Evolutionary conservation across 1,284 basidiomycete species (phyloP).

Genomic region (Hymenochaete sp.): DNA sequence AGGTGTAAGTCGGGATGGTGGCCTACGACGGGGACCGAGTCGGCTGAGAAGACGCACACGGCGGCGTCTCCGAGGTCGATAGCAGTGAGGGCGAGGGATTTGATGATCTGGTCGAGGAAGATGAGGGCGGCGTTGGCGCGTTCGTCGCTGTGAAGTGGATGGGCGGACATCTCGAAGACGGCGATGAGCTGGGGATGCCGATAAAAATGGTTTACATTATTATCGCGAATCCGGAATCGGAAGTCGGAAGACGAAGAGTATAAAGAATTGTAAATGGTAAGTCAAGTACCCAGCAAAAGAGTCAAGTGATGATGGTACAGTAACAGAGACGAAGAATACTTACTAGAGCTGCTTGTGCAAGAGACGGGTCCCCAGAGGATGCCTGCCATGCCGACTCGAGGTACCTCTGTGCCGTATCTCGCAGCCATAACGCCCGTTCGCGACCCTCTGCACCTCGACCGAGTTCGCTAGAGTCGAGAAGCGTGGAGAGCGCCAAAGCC

Average conservation of each 20-base stretch:
- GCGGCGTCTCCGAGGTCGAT: conserved; percentile 49
- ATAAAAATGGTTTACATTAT: conserved; percentile 7
- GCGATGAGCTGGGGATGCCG: conserved; percentile 47
- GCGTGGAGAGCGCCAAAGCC: conserved; percentile 57
- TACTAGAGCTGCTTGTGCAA: conserved; percentile 70
- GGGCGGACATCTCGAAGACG: conserved; percentile 64
- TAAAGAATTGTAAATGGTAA: too few relatives aligned
- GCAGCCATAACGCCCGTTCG: conserved; percentile 42
- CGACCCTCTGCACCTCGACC: conserved; percentile 45
- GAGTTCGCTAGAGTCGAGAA: conserved; percentile 65
- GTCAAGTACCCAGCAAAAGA: too few relatives aligned
- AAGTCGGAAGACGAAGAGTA: too few relatives aligned
- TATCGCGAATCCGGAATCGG: background rate
- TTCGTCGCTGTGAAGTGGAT: conserved; percentile 50
- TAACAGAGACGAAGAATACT: conserved; percentile 22
- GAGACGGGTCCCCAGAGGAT: conserved; percentile 47
- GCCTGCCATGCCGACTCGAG: conserved; percentile 44
- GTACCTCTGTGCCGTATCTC: conserved; percentile 44
- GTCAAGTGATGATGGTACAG: background rate
- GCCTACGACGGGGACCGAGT: conserved; percentile 40
- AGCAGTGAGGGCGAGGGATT: conserved; percentile 42
- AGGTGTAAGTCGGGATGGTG: conserved; percentile 23
- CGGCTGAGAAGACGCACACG: conserved; percentile 40
- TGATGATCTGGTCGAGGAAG: conserved; percentile 56
- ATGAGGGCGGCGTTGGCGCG: conserved; percentile 45